Evolutionary conservation across 805 yeast genomes (phyloP), one percentile per base, ranked within the genome.

Genomic region (Spathaspora sp.): DNA sequence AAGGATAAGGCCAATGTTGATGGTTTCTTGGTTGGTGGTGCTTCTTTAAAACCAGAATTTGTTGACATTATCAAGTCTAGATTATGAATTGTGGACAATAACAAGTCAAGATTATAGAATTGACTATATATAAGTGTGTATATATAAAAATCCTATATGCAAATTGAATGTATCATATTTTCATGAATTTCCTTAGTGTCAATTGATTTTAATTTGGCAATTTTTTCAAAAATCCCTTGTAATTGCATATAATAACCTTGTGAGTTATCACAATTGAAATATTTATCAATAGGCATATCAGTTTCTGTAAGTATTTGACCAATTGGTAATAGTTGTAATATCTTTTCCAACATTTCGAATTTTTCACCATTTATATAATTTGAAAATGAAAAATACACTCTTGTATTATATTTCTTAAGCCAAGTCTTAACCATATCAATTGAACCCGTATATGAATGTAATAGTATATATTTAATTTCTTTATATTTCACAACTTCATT

Each of bases 21-120:
- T 69, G 99, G 99, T 50, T 94, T 92, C 93, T 84, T 94, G 67
- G 99, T 94, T 64, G 99, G 99, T 69, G 99, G 99, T 79, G 99
- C 99, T 68, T 89, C 96, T 46, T 84, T 94, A 75, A 94, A 94
- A 83, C 97, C 99, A 60, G 99, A 94, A 80, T 94, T 94, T 69
- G 84, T 89, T 68, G 94, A 90, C 77, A 94, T 94, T 70, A 81
- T 94, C 83, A 93, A 88, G 80, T 88, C 96, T 50, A 87, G 96
- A 86, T 76, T 78, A 70, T 89, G 83, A 70, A 46, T 57, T 28
- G 7, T 11, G n/a, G 44, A 20, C n/a, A 42, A 42, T 44, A 23
- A 23, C 26, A 29, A 29, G 32, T 29, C 32, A 29, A 29, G 32
- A 29, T 29, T 29, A 29, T 29, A 29, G 32, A 29, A 29, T 29